Evolutionary conservation across 306 rosid species (phyloP), one percentile per base, ranked within the genome.

Genomic region (Glycine tomentella): DNA sequence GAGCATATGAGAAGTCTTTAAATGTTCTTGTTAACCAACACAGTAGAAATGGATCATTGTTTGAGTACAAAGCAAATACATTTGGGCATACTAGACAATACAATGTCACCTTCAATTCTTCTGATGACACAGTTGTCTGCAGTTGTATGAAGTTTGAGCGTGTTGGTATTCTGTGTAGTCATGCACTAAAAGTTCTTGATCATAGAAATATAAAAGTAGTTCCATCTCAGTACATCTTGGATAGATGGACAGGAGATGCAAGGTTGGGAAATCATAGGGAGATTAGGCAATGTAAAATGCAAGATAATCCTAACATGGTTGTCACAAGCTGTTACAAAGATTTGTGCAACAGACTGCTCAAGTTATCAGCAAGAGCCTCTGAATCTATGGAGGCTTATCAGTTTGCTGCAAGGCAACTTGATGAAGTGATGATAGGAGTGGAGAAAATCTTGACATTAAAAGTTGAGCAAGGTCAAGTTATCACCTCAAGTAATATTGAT

Each of bases 101-200:
- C 88, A 75, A 13, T 33, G 84, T 86, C 34, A 77, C 87, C 70
- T 88, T 88, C 71, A 69, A 82, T 84, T 83, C 88, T 79, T 84
- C 75, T 31, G 91, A 86, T 68, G 68, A 68, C 63, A 70, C 87
- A 53, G 89, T 89, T n/a, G 78, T 77, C 46, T 91, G 95, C 84
- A 81, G 86, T 84, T 91, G 96, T 70, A 81, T 85, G 89, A 85
- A 86, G 87, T 86, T 86, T 72, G 93, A 91, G 61, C 71, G 44
- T 73, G 92, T 83, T 80, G 96, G 93, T 9, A 82, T 91, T 80
- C 80, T 89, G 59, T 88, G 96, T 84, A 75, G 93, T 82, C 93
- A 91, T 78, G 90, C 93, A 14, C 84, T 89, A 20, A 91, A 87
- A 85, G 90, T 89, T 52, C 91, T 91, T 49, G 96, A 91, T 72